A percentile compares a stretch with the other conserved stretches of the same genome.
These are phyloP conservation scores for Eucalyptus regnans DNA, from an alignment of 345 rosid species.

Conservation along the genomic window DNA sequence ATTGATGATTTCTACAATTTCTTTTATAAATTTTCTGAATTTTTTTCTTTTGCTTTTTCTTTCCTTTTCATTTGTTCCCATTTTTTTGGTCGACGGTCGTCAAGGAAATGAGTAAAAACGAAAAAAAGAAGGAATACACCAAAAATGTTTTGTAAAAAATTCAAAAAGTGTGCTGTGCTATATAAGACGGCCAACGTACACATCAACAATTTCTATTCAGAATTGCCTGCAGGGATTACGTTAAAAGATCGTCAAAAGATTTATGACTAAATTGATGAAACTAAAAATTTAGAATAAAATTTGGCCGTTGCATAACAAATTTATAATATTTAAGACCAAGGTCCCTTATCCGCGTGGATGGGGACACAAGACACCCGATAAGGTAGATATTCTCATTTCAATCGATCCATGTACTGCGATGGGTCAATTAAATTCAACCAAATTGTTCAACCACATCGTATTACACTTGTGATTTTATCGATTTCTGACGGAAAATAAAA, in stretches of 20 bases:
- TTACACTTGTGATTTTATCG: neutral
- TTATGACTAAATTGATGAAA: neutral
- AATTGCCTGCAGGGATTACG: accelerated
- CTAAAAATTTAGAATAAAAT: neutral
- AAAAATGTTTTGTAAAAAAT: neutral
- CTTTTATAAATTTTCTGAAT: neutral
- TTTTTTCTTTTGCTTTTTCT: neutral
- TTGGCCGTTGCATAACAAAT: neutral
- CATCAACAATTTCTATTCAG: neutral
- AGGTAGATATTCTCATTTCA: neutral
- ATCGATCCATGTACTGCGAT: accelerated
- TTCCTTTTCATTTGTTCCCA: neutral
- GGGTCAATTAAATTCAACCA: neutral
- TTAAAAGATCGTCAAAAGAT: neutral
- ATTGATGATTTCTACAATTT: neutral
- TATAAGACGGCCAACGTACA: too few species aligned
- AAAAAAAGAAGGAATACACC: neutral
- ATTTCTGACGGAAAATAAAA: neutral
- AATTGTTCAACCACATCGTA: neutral
- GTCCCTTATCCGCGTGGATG: neutral
- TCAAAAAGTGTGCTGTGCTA: neutral
- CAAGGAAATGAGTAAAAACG: neutral
- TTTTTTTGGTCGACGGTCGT: neutral
- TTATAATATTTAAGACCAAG: neutral
- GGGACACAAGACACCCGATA: neutral